These are phyloP conservation scores for Colletotrichum karsti DNA, from an alignment of 2,329 filamentous ascomycete species.

Conservation along the genomic window DNA sequence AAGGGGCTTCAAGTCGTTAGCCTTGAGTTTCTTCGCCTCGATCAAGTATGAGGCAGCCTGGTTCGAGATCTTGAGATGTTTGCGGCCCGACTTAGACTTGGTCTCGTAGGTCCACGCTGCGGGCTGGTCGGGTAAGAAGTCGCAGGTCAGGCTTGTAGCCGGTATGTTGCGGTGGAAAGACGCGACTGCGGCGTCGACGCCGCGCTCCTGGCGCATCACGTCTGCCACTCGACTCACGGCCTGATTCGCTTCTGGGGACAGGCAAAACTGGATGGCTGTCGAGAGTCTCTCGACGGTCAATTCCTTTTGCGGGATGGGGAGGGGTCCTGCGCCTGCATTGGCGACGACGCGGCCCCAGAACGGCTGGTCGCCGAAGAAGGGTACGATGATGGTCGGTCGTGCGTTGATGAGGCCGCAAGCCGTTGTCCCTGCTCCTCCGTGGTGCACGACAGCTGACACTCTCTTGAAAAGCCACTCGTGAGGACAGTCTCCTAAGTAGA, in stretches of 20 bases:
- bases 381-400: conserved; percentile 61
- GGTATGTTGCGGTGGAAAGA: conserved; percentile 49
- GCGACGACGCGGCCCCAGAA: conserved; percentile 52
- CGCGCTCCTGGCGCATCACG: conserved; percentile 43
- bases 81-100: conserved; percentile 33
- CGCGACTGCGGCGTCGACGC: conserved; percentile 37
- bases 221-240: conserved; percentile 42
- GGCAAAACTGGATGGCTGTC: conserved; percentile 43
- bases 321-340: conserved; percentile 46
- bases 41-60: conserved; percentile 3
- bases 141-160: conserved; percentile 40
- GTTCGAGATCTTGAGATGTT: conserved; percentile 6
- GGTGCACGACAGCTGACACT: conserved; percentile 64
- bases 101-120: conserved; percentile 56
- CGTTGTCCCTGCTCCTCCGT: conserved; percentile 68
- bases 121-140: conserved; percentile 50
- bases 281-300: conserved; percentile 43
- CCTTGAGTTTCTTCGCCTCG: not conserved
- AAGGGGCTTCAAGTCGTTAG: conserved; percentile 45
- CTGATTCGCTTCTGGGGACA: conserved; percentile 36
- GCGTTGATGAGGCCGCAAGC: conserved; percentile 61
- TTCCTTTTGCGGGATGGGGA: conserved; percentile 43
- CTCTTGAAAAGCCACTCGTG: conserved; percentile 67
- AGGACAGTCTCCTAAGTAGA: conserved; percentile 62
- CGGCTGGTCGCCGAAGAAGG: conserved; percentile 57